Evolutionary conservation across 1,284 basidiomycete genomes (phyloP), one percentile per base, ranked within the genome.

Genomic region (Apiotrichum veenhuisii): DNA sequence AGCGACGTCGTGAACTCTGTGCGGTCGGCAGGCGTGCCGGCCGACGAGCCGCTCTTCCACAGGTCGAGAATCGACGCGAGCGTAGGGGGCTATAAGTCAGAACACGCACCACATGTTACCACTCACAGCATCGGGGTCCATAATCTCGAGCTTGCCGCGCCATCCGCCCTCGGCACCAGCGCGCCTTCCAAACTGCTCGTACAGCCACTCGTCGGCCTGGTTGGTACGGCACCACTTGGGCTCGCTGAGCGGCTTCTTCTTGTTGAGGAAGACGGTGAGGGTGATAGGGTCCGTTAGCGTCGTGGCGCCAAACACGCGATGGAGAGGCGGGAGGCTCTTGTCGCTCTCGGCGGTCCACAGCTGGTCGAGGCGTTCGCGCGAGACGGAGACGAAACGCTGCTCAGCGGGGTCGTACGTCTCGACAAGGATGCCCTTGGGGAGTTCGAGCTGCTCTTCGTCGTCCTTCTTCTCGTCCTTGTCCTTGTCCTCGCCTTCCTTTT

Each of bases 141-240:
- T 83, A 36, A 98, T 89, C 53, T 86, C 82, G 56, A 98, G 88
- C 77, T 94, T 95, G 75, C 87, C 90, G 72, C 88, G 87, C 95
- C 95, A 98, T 7, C 89, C 88, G 55, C 53, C 65, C 67, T 86
- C 84, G 44, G 83, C 81, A 33, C 84, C 82, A 58, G 86, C 53
- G 25, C 57, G 55, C 42, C 52, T 51, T 85, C 89, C 75, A 88
- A 91, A 82, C 90, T 89, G 70, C 51, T 86, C 89, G 68, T 85
- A 85, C 59, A 97, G 79, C 90, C 92, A 96, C 48, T 93, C 91
- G 64, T 93, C 88, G 20, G 95, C 84, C 71, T 94, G 90, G 44
- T 94, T 93, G 4, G 88, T 89, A 73, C 91, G 91, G 45, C 93
- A 89, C 95, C 95, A 98, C 72, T 90, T 88, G 2, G 94, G 90